Conservation (phyloP, 345 rosid genomes). For the Citrus cavaleriei region DNA sequence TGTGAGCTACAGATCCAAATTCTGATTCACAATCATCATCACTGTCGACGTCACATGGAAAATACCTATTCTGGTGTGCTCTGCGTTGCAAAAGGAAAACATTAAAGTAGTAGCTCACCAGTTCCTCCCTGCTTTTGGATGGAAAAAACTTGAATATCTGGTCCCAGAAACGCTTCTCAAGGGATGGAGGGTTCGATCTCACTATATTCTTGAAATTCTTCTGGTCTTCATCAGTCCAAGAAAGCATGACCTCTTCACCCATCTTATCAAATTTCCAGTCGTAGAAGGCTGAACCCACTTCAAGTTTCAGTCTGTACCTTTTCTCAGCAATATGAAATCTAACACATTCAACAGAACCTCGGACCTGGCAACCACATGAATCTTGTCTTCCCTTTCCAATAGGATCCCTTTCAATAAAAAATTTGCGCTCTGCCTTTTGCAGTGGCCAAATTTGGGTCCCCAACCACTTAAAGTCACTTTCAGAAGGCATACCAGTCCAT, state of each 20-base stretch:
- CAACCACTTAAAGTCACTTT: slow-evolving; percentile 70
- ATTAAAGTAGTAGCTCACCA: slow-evolving; percentile 76
- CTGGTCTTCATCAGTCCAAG: slow-evolving; percentile 58
- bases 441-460: slow-evolving; percentile 77
- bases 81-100: slow-evolving; percentile 71
- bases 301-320: slow-evolving; percentile 48
- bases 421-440: slow-evolving; percentile 25
- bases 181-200: slow-evolving; percentile 34
- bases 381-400: slow-evolving; percentile 88
- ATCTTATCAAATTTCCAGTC: slow-evolving; percentile 58
- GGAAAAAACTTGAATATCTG: slow-evolving; percentile 38
- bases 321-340: slow-evolving; percentile 63
- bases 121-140: slow-evolving; percentile 46
- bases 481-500: slow-evolving; percentile 50
- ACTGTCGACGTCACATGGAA: slow-evolving; percentile 49
- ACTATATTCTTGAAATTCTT: slow-evolving; percentile 46
- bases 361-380: slow-evolving; percentile 66
- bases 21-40: slow-evolving; percentile 59
- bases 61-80: slow-evolving; percentile 62
- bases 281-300: slow-evolving; percentile 64
- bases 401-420: slow-evolving; percentile 72
- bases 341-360: slow-evolving; percentile 64
- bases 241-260: slow-evolving; percentile 61
- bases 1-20: slow-evolving; percentile 17
- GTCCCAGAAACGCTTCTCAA: slow-evolving; percentile 43